Evolutionary conservation across 495 filamentous ascomycete species (phyloP).

Genomic region (Astrothelium macrocarpum): DNA sequence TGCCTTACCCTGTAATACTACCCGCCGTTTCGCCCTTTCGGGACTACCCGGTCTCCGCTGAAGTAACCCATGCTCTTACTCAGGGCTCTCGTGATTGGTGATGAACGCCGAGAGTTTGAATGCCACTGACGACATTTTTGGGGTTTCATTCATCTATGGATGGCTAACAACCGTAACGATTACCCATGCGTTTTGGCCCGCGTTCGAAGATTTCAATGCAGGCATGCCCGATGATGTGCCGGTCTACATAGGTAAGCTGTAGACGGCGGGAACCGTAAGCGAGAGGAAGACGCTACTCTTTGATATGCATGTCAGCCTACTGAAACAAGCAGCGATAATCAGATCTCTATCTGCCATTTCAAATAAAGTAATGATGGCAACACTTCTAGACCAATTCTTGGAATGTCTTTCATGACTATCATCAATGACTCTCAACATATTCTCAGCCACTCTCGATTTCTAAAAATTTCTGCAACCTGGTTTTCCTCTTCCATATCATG

Average conservation of each 20-base stretch:
- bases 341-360: not conserved
- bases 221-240: not conserved
- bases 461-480: not conserved
- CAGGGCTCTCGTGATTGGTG: not conserved
- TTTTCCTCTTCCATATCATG: not conserved
- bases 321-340: not conserved
- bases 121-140: not conserved
- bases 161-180: not conserved
- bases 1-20: not conserved
- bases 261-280: not conserved
- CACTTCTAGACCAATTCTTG: not conserved
- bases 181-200: not conserved
- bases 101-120: not conserved
- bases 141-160: not conserved
- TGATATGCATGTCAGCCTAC: not conserved
- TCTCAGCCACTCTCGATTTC: not conserved
- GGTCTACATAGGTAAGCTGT: not conserved
- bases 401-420: not conserved
- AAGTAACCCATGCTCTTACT: not conserved
- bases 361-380: not conserved
- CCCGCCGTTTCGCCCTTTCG: not conserved
- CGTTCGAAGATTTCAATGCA: not conserved
- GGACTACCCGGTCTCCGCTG: not conserved
- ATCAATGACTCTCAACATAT: not conserved
- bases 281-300: not conserved